Evolutionary conservation across 371 early-diverging fungal species (phyloP).

Genomic region (Lichtheimia ornata): DNA sequence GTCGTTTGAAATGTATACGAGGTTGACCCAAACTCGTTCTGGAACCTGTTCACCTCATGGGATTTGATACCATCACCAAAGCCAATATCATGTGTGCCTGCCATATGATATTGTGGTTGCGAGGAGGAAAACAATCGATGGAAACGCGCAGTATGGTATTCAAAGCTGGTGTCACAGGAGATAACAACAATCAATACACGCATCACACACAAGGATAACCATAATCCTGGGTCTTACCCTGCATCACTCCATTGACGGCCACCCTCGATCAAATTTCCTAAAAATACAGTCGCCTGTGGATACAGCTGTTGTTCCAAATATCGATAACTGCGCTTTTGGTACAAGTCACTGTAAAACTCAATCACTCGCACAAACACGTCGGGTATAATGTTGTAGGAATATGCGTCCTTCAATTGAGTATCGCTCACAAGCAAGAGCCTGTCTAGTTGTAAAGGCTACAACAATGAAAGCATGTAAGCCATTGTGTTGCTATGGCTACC

Average conservation of each 20-base stretch:
- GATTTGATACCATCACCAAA: slow-evolving; percentile 72
- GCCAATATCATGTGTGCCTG: slow-evolving; percentile 93
- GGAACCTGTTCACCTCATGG: slow-evolving; percentile 53
- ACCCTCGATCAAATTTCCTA: slow-evolving; percentile 89
- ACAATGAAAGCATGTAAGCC: background rate
- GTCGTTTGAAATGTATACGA: slow-evolving; percentile 61
- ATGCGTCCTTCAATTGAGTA: slow-evolving; percentile 89
- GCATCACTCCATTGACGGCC: slow-evolving; percentile 76
- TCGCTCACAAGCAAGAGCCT: slow-evolving; percentile 70
- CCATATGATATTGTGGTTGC: slow-evolving; percentile 43
- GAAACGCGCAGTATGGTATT: slow-evolving; percentile 22
- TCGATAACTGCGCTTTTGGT: slow-evolving; percentile 75
- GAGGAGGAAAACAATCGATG: slow-evolving; percentile 27
- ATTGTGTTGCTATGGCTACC: background rate
- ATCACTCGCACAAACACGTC: slow-evolving; percentile 50
- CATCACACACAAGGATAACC: background rate
- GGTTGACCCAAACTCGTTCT: slow-evolving; percentile 60
- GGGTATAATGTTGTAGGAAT: slow-evolving; percentile 65
- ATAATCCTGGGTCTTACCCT: slow-evolving; percentile 28
- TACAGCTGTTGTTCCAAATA: slow-evolving; percentile 36
- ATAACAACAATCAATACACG: background rate
- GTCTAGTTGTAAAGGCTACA: background rate
- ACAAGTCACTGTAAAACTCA: slow-evolving; percentile 81
- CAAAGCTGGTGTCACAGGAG: background rate
- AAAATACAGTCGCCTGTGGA: slow-evolving; percentile 68